Evolutionary conservation across 2,329 filamentous ascomycete genomes (phyloP), one percentile per base, ranked within the genome.

Genomic region (Xylaria sp.): DNA sequence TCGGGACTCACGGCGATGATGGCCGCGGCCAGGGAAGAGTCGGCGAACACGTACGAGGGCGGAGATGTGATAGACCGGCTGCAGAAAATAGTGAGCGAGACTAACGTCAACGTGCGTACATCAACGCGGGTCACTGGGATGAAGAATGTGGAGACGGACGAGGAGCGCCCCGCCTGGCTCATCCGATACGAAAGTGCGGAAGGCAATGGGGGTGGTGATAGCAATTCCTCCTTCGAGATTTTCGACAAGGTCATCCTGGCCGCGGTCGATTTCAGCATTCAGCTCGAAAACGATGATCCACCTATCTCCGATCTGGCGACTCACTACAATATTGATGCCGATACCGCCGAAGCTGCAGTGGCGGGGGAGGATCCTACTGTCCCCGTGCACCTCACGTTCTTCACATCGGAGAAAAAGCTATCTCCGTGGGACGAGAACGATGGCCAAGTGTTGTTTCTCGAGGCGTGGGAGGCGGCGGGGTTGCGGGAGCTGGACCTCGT

Each of bases 1-100:
- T 69, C 54, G 9, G 62, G 60, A 11, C 46, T 71, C n/a, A 61
- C 65, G 7, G 54, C 65, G 21, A 64, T 63, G 55, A 40, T 71
- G 19, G 67, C 65, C 8, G 55, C 58, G 2, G 60, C 58, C 15
- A 62, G 68, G 35, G 66, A 71, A 51, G 68, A 71, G 27, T 41
- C 46, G 2, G 68, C 66, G 2, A 66, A 59, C 46, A 40, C 48
- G 10, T 67, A 67, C 21, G 13, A 31, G 11, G 70, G 68, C 10
- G 70, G 67, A 3, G 48, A 70, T 9, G 31, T 71, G 9, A 19
- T 60, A 35, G 48, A 57, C 5, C 48, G 57, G 17, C 38, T 63
- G 11, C 52, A 47, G 17, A 47, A 31, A 17, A 54, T 63, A 10
- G 61, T 46, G 53, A 15, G 25, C 37, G 13, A 51, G 10, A 44